Conservation (phyloP, 1,284 basidiomycete species). For the Leccinum fallax region DNA sequence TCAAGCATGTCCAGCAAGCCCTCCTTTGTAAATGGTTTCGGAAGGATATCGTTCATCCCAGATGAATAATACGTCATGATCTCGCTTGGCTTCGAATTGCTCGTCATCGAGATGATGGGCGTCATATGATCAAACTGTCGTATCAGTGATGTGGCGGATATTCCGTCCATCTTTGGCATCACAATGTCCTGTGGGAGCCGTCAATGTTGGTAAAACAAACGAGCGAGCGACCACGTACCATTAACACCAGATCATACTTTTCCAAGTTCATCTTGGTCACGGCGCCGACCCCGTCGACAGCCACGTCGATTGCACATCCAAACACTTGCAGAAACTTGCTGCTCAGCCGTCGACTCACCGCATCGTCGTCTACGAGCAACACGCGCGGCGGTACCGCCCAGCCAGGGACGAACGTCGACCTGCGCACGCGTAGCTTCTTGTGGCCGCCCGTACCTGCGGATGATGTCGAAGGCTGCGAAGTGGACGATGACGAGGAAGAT, state of each 20-base stretch:
- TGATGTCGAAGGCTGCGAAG: conserved; percentile 19
- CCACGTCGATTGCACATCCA: conserved; percentile 93
- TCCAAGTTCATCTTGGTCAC: conserved; percentile 96
- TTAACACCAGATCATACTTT: conserved; percentile 93
- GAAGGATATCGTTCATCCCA: conserved; percentile 97
- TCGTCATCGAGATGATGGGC: conserved; percentile 97
- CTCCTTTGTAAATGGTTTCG: conserved; percentile 96
- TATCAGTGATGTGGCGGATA: conserved; percentile 90
- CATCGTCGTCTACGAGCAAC: conserved; percentile 94
- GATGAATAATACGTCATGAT: conserved; percentile 88
- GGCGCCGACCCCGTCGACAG: conserved; percentile 91
- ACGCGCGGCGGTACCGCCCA: conserved; percentile 89
- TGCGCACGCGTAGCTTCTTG: conserved; percentile 57
- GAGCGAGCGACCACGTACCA: conserved; percentile 58
- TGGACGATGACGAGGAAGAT: conserved; percentile 19
- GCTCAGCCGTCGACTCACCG: conserved; percentile 84
- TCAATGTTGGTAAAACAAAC: background rate
- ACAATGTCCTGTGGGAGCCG: conserved; percentile 73
- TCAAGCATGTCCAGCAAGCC: conserved; percentile 91
- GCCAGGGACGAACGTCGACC: conserved; percentile 83
- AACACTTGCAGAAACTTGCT: conserved; percentile 96
- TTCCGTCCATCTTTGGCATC: conserved; percentile 91
- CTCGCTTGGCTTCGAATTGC: conserved; percentile 89
- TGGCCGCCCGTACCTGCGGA: conserved; percentile 7
- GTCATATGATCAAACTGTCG: conserved; percentile 93